These are phyloP conservation scores for Xylariales sp. DNA, from an alignment of 2,329 filamentous ascomycete genomes.

Conservation along the genomic window DNA sequence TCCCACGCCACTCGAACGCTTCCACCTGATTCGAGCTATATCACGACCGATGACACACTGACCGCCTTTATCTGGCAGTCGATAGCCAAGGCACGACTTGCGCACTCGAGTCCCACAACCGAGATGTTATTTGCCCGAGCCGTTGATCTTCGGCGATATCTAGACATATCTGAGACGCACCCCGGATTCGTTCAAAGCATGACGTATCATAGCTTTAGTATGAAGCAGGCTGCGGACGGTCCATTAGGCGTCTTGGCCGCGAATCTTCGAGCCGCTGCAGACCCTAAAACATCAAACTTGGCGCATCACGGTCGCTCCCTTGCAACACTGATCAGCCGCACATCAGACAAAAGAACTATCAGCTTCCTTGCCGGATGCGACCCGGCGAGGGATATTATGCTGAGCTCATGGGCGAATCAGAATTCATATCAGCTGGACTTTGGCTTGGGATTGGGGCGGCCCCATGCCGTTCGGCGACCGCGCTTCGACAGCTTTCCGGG, in stretches of 20 bases:
- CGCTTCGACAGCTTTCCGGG: slow-evolving; percentile 59
- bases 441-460: slow-evolving; percentile 57
- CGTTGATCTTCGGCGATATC: slow-evolving; percentile 58
- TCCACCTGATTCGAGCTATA: slow-evolving; percentile 45
- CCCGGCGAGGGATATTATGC: slow-evolving; percentile 57
- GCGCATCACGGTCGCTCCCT: slow-evolving; percentile 51
- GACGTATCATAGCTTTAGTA: slow-evolving; percentile 50
- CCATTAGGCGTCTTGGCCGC: slow-evolving; percentile 12
- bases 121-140: slow-evolving; percentile 58
- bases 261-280: slow-evolving; percentile 8
- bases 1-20: not conserved
- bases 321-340: slow-evolving; percentile 4
- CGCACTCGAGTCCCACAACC: slow-evolving; percentile 45
- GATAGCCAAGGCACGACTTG: slow-evolving; percentile 55
- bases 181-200: slow-evolving; percentile 55
- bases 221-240: not conserved
- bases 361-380: slow-evolving; percentile 47
- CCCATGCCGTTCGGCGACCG: slow-evolving; percentile 56
- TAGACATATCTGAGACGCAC: slow-evolving; percentile 58
- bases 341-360: slow-evolving; percentile 50
- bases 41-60: slow-evolving; percentile 67
- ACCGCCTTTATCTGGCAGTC: slow-evolving; percentile 64
- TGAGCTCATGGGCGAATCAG: slow-evolving; percentile 67
- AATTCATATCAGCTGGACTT: slow-evolving; percentile 61
- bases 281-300: slow-evolving; percentile 40